Base-by-base conservation (phyloP, 2,329 filamentous ascomycete species). In the Colletotrichum trifolii region DNA sequence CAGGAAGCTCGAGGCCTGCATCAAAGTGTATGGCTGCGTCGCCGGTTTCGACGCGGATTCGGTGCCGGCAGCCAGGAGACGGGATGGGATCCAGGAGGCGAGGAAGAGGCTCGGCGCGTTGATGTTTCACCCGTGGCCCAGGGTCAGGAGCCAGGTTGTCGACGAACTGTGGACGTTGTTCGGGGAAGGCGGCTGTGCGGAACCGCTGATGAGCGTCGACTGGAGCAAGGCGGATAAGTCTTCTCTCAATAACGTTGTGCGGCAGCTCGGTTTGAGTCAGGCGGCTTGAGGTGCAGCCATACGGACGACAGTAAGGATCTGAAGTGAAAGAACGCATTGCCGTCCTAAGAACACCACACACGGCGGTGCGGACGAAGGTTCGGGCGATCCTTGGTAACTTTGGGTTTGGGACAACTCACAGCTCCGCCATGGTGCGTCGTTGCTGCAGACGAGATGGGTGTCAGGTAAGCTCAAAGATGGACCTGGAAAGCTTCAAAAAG, bases 71-170 rank as follows among this genome's bases (percentile, higher is more conserved):
- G 60, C 54, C 56, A 73, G 71, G 62, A 73, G 76, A n/a, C 75
- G 84, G n/a, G 77, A 81, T 33, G 79, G 80, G 1, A 78, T 87
- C 8, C 77, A 79, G 8, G 80, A 81, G 62, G 91, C 90, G 4
- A 76, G 89, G 58, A 88, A 85, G 73, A 92, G 94, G 74, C 79
- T 97, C 45, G 85, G 86, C 0, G 88, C 85, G 25, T 87, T 97
- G 81, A 80, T 97, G 68, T 77, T 88, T 62, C 95, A 97, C 79
- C 92, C 93, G 1, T 97, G 93, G 82, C 93, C 94, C 6, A 86
- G 87, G 71, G 88, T 96, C 70, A 79, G 89, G 66, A 85, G 77
- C 66, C 74, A 82, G 49, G 87, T 87, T 13, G 82, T 87, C 5
- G 88, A 91, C 69, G 86, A 87, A 75, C 73, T 90, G 39, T 90